Evolutionary conservation across 2,329 filamentous ascomycete species (phyloP).

Genomic region (Curvularia hawaiiensis): DNA sequence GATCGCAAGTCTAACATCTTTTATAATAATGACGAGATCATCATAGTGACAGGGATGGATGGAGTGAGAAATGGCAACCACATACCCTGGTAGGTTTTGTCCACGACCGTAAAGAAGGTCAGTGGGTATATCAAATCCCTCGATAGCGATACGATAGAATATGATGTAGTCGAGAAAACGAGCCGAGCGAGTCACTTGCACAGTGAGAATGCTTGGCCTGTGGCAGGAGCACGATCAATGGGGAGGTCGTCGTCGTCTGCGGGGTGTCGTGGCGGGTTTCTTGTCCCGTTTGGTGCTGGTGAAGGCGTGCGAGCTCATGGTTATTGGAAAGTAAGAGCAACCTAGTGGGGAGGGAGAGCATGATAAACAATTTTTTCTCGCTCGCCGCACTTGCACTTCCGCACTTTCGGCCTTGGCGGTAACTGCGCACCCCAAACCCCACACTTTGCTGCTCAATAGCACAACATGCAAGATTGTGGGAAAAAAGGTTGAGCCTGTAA

Average conservation of each 20-base stretch:
- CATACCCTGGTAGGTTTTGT: slow-evolving; percentile 19
- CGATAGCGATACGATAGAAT: slow-evolving; percentile 11
- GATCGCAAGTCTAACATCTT: slow-evolving; percentile 51
- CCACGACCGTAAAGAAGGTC: not conserved
- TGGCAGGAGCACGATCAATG: slow-evolving; percentile 2
- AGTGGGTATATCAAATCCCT: slow-evolving; percentile 9
- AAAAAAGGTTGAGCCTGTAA: no score
- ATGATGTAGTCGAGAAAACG: slow-evolving; percentile 1
- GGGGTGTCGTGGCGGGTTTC: slow-evolving; percentile 15
- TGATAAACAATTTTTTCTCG: slow-evolving; percentile 31
- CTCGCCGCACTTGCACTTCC: slow-evolving; percentile 16
- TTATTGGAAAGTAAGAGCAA: slow-evolving; percentile 33
- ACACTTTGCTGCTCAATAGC: slow-evolving; percentile 5
- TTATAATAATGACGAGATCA: slow-evolving; percentile 44
- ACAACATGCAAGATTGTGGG: not conserved
- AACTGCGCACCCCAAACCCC: slow-evolving; percentile 10
- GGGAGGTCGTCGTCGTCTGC: slow-evolving; percentile 12
- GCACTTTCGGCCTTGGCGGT: slow-evolving; percentile 17
- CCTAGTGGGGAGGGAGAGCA: slow-evolving; percentile 28
- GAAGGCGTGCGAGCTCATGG: slow-evolving; percentile 31
- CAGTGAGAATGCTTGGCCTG: slow-evolving; percentile 12
- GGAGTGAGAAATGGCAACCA: slow-evolving; percentile 6
- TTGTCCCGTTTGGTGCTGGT: slow-evolving; percentile 19
- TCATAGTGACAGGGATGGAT: slow-evolving; percentile 29
- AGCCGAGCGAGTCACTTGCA: slow-evolving; percentile 21